Conservation (phyloP, 345 rosid genomes). For the Cardamine resedifolia region DNA sequence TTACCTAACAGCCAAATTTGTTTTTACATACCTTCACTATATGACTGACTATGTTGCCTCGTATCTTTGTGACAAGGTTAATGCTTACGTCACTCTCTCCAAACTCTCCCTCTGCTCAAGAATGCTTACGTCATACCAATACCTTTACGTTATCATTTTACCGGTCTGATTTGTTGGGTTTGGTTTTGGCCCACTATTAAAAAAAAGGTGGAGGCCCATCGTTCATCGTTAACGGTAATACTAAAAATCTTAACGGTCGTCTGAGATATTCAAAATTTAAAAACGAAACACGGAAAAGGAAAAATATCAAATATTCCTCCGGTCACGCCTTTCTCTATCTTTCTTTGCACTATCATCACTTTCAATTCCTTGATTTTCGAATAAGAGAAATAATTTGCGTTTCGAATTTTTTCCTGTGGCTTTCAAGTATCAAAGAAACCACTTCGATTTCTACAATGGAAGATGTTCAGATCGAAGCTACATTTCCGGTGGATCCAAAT, state of each 20-base stretch:
- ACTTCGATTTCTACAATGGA: constrained; percentile 44
- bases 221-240: neutral
- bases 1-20: no score
- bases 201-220: constrained; percentile 3
- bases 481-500: constrained; percentile 24
- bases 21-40: no score
- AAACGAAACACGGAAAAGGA: constrained; percentile 10
- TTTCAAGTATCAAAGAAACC: neutral
- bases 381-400: neutral
- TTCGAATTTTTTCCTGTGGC: neutral
- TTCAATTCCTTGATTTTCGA: constrained; percentile 2
- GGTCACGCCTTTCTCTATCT: neutral
- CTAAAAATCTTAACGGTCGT: constrained; percentile 25
- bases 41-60: no score
- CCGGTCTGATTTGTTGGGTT: neutral
- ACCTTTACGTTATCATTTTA: neutral
- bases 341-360: neutral
- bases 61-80: no score
- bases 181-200: neutral
- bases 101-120: neutral
- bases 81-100: neutral
- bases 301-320: constrained; percentile 10
- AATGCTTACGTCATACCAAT: neutral
- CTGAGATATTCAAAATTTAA: constrained; percentile 20
- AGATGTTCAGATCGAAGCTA: constrained; percentile 33